Conservation (phyloP, 495 filamentous ascomycete genomes). For the Clavariopsis aquatica region DNA sequence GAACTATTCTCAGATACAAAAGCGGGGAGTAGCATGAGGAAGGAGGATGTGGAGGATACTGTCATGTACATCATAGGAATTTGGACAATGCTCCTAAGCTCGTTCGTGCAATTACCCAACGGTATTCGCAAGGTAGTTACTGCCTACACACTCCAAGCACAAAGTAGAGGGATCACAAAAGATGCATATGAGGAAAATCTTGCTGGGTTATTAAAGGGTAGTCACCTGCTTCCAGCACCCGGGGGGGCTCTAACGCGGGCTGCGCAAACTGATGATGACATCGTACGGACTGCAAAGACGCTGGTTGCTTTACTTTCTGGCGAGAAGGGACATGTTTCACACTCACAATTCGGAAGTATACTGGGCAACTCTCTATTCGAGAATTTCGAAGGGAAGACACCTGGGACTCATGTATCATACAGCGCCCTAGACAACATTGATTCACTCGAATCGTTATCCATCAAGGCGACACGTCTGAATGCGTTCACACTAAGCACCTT, state of each 20-base stretch:
- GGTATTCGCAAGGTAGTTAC: conserved; percentile 2
- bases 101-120: conserved; percentile 14
- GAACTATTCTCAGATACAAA: conserved; percentile 15
- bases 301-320: conserved; percentile 7
- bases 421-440: conserved; percentile 1
- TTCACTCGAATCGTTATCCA: conserved; percentile 19
- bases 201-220: conserved; percentile 1
- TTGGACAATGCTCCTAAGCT: conserved; percentile 25
- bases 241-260: not conserved
- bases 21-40: conserved; percentile 8
- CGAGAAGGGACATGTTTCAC: not conserved
- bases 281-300: conserved; percentile 14
- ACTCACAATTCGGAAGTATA: not conserved
- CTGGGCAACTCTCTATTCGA: not conserved
- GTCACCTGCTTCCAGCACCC: conserved; percentile 10
- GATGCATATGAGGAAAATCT: conserved; percentile 11
- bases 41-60: conserved; percentile 25
- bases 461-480: conserved; percentile 24
- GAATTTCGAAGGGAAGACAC: not conserved
- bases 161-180: not conserved
- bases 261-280: not conserved
- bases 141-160: conserved; percentile 8
- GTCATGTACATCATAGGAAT: conserved; percentile 24
- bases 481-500: conserved; percentile 11
- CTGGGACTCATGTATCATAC: not conserved